Evolutionary conservation across 139 green algal species (phyloP), one percentile per base, ranked within the genome.

Genomic region (Marvania coccoides): DNA sequence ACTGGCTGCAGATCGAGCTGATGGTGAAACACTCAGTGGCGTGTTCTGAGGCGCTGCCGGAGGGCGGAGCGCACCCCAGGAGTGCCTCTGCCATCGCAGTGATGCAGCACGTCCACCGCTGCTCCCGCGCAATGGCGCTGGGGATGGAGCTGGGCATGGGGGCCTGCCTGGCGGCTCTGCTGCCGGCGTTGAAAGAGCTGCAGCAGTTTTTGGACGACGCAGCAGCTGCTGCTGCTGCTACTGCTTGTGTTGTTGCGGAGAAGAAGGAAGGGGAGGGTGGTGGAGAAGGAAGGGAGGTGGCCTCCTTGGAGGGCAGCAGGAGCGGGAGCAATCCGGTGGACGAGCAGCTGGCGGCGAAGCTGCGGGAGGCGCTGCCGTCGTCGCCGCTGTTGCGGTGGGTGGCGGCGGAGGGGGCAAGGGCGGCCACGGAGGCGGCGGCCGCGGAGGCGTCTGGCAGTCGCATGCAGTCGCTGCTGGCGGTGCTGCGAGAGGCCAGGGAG

Each of bases 21-120:
- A 69, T 69, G 69, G 33, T 76, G 7, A 6, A 57, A 0, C 70
- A 77, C 60, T 68, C 48, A 53, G 40, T 77, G 23, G 62, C 48
- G 37, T 66, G 63, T 51, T 67, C 47, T 31, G 58, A 66, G 51
- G 33, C 34, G 54, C 55, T 77, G 31, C 70, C 70, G 15, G 45
- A 13, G 26, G 34, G 29, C 28, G 70, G 62, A 24, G 62, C 61
- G 26, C 70, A 77, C 9, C 28, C 40, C 13, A 24, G 70, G 24
- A 60, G 68, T 56, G 39, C 66, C 3, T 60, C 56, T 9, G 70
- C 70, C 15, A 39, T 77, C 33, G 63, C 56, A 2, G 51, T 77
- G 13, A 66, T 72, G 70, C 47, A 71, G 61, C 70, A 77, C 5
- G 70, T 72, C 23, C 54, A 47, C 6, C 40, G 61, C 28, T 77